Conservation (phyloP, 805 yeast species). For the Ogataea nitratoaversa region DNA sequence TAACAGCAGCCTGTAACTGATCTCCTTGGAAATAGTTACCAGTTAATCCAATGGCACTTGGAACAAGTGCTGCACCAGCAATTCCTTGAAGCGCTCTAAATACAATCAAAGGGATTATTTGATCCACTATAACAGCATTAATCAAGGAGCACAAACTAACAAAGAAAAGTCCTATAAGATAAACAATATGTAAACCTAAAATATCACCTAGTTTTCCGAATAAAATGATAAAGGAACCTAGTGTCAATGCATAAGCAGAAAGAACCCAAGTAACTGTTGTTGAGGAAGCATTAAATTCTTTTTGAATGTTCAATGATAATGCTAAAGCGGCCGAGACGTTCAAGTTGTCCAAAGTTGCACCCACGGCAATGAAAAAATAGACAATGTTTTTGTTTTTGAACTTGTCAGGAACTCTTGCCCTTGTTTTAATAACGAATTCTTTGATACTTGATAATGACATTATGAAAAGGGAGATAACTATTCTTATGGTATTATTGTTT, state of each 20-base stretch:
- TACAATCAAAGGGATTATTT: conserved; percentile 34
- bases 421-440: background rate
- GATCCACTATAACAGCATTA: conserved; percentile 33
- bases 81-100: conserved; percentile 20
- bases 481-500: no score
- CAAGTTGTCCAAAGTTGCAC: conserved; percentile 23
- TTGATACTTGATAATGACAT: no score
- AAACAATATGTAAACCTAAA: conserved; percentile 34
- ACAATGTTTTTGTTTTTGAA: conserved; percentile 11
- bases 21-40: conserved; percentile 22
- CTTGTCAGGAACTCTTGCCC: conserved; percentile 17
- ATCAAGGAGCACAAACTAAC: conserved; percentile 29
- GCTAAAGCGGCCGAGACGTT: conserved; percentile 25
- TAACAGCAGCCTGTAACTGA: conserved; percentile 12
- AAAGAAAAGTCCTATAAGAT: no score
- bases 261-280: no score
- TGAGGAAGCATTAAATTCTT: conserved; percentile 33
- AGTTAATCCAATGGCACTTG: no score
- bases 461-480: no score
- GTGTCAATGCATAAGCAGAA: no score
- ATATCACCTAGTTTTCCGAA: conserved; percentile 41
- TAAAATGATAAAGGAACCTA: conserved; percentile 40
- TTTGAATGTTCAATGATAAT: conserved; percentile 26
- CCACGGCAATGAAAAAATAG: conserved; percentile 10
- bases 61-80: conserved; percentile 37